phyloP scores from a whole-genome alignment of 805 yeast species.

The Candida silvatica region DNA sequence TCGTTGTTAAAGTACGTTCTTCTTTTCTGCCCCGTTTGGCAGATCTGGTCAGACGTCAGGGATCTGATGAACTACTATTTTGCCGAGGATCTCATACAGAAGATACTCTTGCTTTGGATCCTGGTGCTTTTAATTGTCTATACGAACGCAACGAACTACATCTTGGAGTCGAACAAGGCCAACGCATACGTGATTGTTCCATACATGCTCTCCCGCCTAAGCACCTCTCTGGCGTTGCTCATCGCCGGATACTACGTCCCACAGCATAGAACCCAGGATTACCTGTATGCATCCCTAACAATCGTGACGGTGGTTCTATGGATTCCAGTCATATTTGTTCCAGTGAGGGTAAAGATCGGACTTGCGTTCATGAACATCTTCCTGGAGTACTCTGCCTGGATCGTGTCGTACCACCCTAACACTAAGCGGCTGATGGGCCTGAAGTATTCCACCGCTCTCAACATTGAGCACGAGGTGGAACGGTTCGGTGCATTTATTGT shows the following conservation, averaged over 20 bases:
- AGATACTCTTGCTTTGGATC: slow-evolving; percentile 43
- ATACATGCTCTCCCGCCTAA: slow-evolving; percentile 37
- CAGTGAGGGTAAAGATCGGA: slow-evolving; percentile 37
- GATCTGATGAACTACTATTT: slow-evolving; percentile 58
- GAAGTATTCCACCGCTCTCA: slow-evolving; percentile 48
- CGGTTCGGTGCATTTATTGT: slow-evolving; percentile 48
- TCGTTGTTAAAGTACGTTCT: slow-evolving; percentile 39
- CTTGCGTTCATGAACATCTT: slow-evolving; percentile 31
- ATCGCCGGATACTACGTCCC: slow-evolving; percentile 37
- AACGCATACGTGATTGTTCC: slow-evolving; percentile 39
- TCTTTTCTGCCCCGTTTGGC: slow-evolving; percentile 51
- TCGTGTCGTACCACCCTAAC: slow-evolving; percentile 37
- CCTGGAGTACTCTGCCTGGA: slow-evolving; percentile 32
- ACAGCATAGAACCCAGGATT: slow-evolving; percentile 43
- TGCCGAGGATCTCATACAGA: slow-evolving; percentile 51
- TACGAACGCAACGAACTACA: slow-evolving; percentile 35
- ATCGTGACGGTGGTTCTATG: slow-evolving; percentile 32
- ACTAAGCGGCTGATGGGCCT: slow-evolving; percentile 33
- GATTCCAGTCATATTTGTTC: slow-evolving; percentile 43
- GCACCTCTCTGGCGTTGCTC: slow-evolving; percentile 25
- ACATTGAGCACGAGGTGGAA: slow-evolving; percentile 62
- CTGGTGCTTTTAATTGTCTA: slow-evolving; percentile 39
- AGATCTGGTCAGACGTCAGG: slow-evolving; percentile 56
- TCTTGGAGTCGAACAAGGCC: slow-evolving; percentile 25
- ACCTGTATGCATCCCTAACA: slow-evolving; percentile 28